Evolutionary conservation across 805 yeast species (phyloP).

Genomic region (Saccharomycopsis sp.): DNA sequence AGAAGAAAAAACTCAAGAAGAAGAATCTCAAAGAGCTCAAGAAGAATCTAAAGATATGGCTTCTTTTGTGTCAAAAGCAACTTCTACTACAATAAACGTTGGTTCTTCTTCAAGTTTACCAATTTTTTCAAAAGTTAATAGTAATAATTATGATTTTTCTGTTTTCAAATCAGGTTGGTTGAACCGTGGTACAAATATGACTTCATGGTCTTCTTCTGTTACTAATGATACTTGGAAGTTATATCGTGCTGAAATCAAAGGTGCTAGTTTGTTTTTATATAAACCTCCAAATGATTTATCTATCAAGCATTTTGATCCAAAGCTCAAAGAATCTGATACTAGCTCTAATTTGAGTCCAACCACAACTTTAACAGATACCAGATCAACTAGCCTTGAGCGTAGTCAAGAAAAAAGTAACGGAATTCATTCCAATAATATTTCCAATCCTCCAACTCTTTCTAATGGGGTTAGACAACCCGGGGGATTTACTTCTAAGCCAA

Average conservation of each 20-base stretch:
- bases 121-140: neutral
- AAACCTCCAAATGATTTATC: conserved; percentile 42
- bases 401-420: neutral
- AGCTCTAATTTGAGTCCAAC: conserved; percentile 11
- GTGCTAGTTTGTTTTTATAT: conserved; percentile 53
- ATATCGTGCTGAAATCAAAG: conserved; percentile 57
- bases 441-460: neutral
- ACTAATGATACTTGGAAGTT: conserved; percentile 28
- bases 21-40: too few relatives aligned
- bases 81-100: neutral
- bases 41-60: neutral
- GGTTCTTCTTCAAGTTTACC: neutral
- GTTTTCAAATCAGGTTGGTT: conserved; percentile 50
- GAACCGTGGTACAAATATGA: conserved; percentile 34
- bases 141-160: conserved; percentile 27
- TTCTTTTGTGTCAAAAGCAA: neutral
- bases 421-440: neutral
- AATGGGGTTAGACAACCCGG: conserved; percentile 2
- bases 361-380: conserved; percentile 4
- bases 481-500: conserved; percentile 2
- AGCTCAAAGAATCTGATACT: conserved; percentile 10
- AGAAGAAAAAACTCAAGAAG: too few relatives aligned
- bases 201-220: conserved; percentile 15
- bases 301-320: conserved; percentile 27
- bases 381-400: conserved; percentile 2